Evolutionary conservation across 306 rosid genomes (phyloP), one percentile per base, ranked within the genome.

Genomic region (Quercus aquifolioides): DNA sequence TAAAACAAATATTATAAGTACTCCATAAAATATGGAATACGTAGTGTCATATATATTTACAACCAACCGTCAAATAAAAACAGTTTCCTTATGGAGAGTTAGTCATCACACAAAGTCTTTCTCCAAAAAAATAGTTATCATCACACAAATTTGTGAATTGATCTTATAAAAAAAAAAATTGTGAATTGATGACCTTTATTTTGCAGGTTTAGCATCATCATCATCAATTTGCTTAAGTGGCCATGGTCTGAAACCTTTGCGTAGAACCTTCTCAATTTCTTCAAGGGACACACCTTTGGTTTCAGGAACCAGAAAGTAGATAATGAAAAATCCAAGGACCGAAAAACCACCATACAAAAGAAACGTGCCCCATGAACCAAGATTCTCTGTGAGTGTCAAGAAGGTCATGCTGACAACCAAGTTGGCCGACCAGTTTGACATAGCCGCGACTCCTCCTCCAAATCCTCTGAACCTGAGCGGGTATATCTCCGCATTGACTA

Each of bases 401-500:
- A 94, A 94, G 62, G 97, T 86, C 71, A 86, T 88, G 43, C 92
- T 90, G 69, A 92, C 91, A 2, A 94, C 67, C 76, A 94, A 88
- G 78, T 94, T 94, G 13, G 94, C 78, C 11, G 82, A 56, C 98
- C 98, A 94, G 80, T 94, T 94, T 9, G 89, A 72, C 67, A 94
- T 92, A 70, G 94, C 98, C 57, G 96, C 94, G 18, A 94, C 88
- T 30, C 97, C 96, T 75, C 98, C 98, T 30, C 95, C 92, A 14
- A 86, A 49, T 1, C 98, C 97, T 85, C 96, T 80, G 83, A 87
- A 92, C 69, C 86, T 89, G 63, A 89, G 55, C 1, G 97, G 98
- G 58, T 94, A 94, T 23, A 94, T 90, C 90, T 94, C 97, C 0
- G 95, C 88, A 85, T 91, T 91, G 56, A 94, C 86, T 75, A 94